Evolutionary conservation across 192 early-diverging fungal species (phyloP), one percentile per base, ranked within the genome.

Genomic region (Entomortierella lignicola): DNA sequence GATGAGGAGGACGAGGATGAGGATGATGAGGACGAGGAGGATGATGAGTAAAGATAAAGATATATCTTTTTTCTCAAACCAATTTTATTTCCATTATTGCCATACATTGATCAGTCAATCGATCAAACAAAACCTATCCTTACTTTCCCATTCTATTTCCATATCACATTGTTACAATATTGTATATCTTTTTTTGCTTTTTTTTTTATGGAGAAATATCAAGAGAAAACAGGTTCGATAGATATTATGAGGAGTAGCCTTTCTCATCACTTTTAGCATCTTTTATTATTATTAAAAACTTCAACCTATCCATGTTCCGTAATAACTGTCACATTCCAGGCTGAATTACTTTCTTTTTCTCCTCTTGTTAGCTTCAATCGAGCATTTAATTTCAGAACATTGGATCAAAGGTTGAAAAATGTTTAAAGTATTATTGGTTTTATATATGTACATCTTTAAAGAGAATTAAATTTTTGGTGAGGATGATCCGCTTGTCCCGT

Each of bases 1-100:
- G 79, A 81, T 2, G 70, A 72, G 37, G 79, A 81, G 8, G 61
- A 58, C 7, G 61, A 64, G 30, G 61, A 71, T n/a, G 60, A 62
- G 25, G 66, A 68, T 10, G 59, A 71, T 42, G 66, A 62, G 17
- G 60, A 55, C 5, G 50, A 60, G 6, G 66, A 72, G 43, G 62
- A 74, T 37, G 71, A 74, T 32, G 64, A 77, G 59, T 48, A 67
- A 62, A 53, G n/a, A 32, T 6, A 32, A 42, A 51, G 44, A 15
- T 15, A 47, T 47, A 47, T 20, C 4, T 47, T 20, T 20, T 20
- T 47, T 47, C n/a, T n/a, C n/a, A n/a, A n/a, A n/a, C n/a, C n/a
- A n/a, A n/a, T n/a, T n/a, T n/a, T n/a, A n/a, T 47, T 12, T 47
- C 17, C 44, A 47, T 47, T 15, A 47, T 47, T 47, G 20, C 44